Conservation (phyloP, 2,329 filamentous ascomycete species). For the Neonectria sp. region DNA sequence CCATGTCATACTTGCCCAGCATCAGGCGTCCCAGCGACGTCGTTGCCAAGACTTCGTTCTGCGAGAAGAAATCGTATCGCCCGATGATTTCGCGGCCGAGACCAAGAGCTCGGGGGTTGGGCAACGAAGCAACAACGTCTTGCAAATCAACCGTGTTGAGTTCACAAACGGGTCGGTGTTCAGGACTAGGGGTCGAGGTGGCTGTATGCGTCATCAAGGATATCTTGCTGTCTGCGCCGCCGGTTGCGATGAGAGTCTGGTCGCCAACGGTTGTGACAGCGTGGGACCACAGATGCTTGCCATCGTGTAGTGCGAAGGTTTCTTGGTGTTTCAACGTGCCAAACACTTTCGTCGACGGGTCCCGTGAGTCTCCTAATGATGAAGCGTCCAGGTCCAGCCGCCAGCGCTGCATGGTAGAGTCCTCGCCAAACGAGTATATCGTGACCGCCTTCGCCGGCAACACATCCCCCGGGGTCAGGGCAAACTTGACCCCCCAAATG, state of each 20-base stretch:
- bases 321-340: slow-evolving; percentile 65
- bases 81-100: slow-evolving; percentile 63
- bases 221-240: slow-evolving; percentile 86
- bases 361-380: not conserved
- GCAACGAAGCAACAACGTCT: slow-evolving; percentile 48
- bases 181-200: not conserved
- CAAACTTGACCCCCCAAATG: slow-evolving; percentile 89
- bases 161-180: slow-evolving; percentile 7
- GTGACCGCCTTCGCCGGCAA: slow-evolving; percentile 53
- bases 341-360: slow-evolving; percentile 7
- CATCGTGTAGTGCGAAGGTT: slow-evolving; percentile 77
- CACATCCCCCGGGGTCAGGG: slow-evolving; percentile 50
- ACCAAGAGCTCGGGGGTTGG: slow-evolving; percentile 24
- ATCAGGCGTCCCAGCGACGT: slow-evolving; percentile 75
- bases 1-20: slow-evolving; percentile 55
- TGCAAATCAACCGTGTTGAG: slow-evolving; percentile 50
- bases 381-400: slow-evolving; percentile 59
- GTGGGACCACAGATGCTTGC: slow-evolving; percentile 93
- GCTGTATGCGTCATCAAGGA: slow-evolving; percentile 57
- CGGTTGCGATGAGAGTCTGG: slow-evolving; percentile 73
- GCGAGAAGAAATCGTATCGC: slow-evolving; percentile 74
- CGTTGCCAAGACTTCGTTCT: slow-evolving; percentile 67
- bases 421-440: slow-evolving; percentile 87
- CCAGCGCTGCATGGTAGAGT: slow-evolving; percentile 85
- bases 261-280: slow-evolving; percentile 56